Percentiles rank a stretch among this genome's conserved stretches.
Conservation (phyloP, 2,329 filamentous ascomycete species). For the Pseudogymnoascus sp. region DNA sequence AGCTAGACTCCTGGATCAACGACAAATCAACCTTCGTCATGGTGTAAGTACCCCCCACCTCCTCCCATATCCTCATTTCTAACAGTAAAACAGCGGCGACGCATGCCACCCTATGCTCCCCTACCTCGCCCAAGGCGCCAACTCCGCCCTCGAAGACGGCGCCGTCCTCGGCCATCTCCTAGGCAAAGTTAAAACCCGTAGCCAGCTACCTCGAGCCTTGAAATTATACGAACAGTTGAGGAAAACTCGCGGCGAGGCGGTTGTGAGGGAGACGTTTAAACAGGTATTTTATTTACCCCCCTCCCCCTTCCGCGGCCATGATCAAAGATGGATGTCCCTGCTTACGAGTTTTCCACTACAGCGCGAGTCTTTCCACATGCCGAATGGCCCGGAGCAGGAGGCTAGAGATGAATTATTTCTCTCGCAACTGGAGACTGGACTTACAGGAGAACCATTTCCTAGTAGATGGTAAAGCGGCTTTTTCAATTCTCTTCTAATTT, state of each 20-base stretch:
- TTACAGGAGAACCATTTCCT: background rate
- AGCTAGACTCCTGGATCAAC: conserved; percentile 36
- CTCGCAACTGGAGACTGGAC: background rate
- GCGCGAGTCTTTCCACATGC: conserved; percentile 8
- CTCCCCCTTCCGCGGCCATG: background rate
- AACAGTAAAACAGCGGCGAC: conserved; percentile 38
- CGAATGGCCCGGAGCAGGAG: conserved; percentile 7
- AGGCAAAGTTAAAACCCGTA: conserved; percentile 36
- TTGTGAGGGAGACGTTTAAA: conserved; percentile 26
- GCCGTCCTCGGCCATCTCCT: conserved; percentile 49
- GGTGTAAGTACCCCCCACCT: conserved; percentile 50
- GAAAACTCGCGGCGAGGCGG: conserved; percentile 40
- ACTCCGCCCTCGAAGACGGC: conserved; percentile 53
- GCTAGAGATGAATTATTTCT: conserved; percentile 9
- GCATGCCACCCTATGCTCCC: conserved; percentile 59
- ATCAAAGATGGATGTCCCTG: background rate
- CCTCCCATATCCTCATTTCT: conserved; percentile 51
- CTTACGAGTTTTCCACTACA: background rate
- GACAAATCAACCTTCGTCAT: conserved; percentile 51
- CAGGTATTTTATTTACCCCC: background rate
- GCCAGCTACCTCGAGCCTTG: conserved; percentile 20
- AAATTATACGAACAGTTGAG: conserved; percentile 42
- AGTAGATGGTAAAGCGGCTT: background rate
- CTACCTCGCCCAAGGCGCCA: conserved; percentile 49
- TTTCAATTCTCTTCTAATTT: background rate